Percentiles rank a stretch among this genome's conserved stretches.
Evolutionary conservation across 192 early-diverging fungal genomes (phyloP).

Genomic region (Coemansia sp.): DNA sequence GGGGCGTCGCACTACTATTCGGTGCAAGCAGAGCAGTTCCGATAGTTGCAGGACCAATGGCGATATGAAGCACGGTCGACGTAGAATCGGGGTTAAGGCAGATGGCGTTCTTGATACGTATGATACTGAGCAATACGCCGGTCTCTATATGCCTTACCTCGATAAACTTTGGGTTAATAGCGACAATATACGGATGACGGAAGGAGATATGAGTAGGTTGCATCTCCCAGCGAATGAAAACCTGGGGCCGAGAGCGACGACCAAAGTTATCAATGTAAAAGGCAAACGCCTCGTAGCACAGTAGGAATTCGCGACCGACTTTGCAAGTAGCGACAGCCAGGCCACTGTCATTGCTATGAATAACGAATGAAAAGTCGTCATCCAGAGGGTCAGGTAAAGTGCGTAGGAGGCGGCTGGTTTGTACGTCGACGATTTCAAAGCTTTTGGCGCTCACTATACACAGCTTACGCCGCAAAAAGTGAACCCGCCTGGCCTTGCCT

Average conservation of each 20-base stretch:
- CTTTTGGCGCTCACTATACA: constrained; percentile 87
- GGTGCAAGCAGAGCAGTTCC: background rate
- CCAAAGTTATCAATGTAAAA: constrained; percentile 93
- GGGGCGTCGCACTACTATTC: background rate
- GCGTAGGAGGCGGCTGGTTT: constrained; percentile 33
- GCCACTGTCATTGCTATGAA: constrained; percentile 22
- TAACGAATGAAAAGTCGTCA: constrained; percentile 54
- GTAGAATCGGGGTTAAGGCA: constrained; percentile 53
- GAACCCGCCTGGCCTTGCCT: constrained; percentile 67
- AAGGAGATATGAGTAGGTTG: constrained; percentile 75
- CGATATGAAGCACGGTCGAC: constrained; percentile 38
- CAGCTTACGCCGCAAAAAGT: constrained; percentile 83
- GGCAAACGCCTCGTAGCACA: constrained; percentile 92
- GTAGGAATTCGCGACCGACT: constrained; percentile 70
- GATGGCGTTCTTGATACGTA: constrained; percentile 31
- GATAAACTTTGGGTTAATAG: constrained; percentile 86
- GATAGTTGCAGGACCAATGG: constrained; percentile 22
- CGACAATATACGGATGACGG: constrained; percentile 81
- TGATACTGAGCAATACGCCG: constrained; percentile 60
- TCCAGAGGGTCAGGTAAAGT: constrained; percentile 47
- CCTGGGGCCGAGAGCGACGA: constrained; percentile 66
- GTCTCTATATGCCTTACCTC: constrained; percentile 84
- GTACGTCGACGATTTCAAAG: constrained; percentile 92
- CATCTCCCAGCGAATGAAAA: constrained; percentile 88
- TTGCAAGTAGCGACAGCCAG: constrained; percentile 47